Evolutionary conservation across 2,329 filamentous ascomycete genomes (phyloP).

Genomic region (Colletotrichum tanaceti): DNA sequence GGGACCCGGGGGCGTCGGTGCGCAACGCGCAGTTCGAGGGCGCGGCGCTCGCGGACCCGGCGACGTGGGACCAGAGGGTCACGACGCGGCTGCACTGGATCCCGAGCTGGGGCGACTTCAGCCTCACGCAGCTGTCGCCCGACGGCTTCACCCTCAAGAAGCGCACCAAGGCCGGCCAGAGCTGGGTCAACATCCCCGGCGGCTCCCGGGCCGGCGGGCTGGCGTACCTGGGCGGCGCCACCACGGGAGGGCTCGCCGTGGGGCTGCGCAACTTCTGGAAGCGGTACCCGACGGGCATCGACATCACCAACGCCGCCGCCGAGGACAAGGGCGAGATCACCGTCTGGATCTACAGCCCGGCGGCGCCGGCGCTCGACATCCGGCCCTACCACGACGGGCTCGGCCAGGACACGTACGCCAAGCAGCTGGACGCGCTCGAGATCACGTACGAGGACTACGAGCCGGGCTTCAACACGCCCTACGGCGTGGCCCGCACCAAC

Average conservation of each 20-base stretch:
- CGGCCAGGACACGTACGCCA: constrained; percentile 64
- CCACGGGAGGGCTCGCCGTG: constrained; percentile 67
- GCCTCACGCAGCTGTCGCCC: constrained; percentile 66
- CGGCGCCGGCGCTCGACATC: constrained; percentile 66
- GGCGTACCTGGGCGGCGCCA: constrained; percentile 69
- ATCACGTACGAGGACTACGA: constrained; percentile 75
- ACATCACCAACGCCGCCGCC: constrained; percentile 62
- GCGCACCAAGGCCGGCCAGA: constrained; percentile 66
- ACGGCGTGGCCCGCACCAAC: constrained; percentile 68
- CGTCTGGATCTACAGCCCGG: constrained; percentile 70
- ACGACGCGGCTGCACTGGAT: constrained; percentile 64
- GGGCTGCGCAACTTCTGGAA: constrained; percentile 73
- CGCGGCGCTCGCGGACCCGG: constrained; percentile 54
- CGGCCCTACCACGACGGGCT: constrained; percentile 69
- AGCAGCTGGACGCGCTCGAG: constrained; percentile 69
- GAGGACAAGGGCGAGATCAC: constrained; percentile 63
- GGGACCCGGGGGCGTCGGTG: constrained; percentile 63
- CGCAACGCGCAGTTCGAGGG: constrained; percentile 64
- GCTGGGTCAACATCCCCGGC: constrained; percentile 69
- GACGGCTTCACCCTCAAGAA: constrained; percentile 72
- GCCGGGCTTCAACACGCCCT: constrained; percentile 63
- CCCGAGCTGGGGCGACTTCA: constrained; percentile 69
- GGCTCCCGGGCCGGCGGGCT: constrained; percentile 67
- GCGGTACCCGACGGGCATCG: constrained; percentile 68
- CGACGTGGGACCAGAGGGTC: constrained; percentile 60